Base-by-base conservation (phyloP, 2,329 filamentous ascomycete genomes). In the Colletotrichum costaricense region DNA sequence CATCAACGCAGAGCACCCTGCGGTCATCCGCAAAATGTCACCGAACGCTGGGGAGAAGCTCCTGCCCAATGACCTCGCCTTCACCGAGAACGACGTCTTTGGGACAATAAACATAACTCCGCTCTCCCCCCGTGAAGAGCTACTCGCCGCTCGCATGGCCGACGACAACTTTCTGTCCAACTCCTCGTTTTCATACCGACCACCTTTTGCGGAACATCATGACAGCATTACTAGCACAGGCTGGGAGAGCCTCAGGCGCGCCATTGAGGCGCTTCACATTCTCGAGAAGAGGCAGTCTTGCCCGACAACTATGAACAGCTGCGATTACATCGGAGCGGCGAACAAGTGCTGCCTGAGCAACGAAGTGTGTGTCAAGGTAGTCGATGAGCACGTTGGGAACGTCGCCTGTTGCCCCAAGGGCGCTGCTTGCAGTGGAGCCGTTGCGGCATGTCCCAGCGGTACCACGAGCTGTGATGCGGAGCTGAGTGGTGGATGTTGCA, bases 371-470 rank as follows among this genome's bases (percentile, higher is more conserved):
- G 90, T 93, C 59, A 81, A 84, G 28, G 90, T 95, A 5, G 80
- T 86, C 38, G 90, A 93, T 80, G 88, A 88, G 6, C 88, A 88
- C 0, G 84, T 92, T 33, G 93, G 93, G 8, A 88, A 90, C 57
- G 90, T 96, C 2, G 94, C 93, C 3, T 97, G 94, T 81, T 97
- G 94, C 82, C 92, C 93, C 0, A 79, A 85, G 46, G 93, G 93
- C 4, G 83, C 86, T 56, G 88, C 81, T 6, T 96, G 94, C 80
- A 88, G 87, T 4, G 92, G 92, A 11, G 83, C 84, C 1, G 90
- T 95, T 6, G 88, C 87, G 0, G 79, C 79, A n/a, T 95, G 94
- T 75, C 85, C 86, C 2, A 83, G 85, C 4, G 91, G 88, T 54
- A 91, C 93, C 73, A 88, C 89, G 12, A 89, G 89, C 62, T 96